Evolutionary conservation across 495 filamentous ascomycete genomes (phyloP).

Genomic region (Penicillium coprophilum): DNA sequence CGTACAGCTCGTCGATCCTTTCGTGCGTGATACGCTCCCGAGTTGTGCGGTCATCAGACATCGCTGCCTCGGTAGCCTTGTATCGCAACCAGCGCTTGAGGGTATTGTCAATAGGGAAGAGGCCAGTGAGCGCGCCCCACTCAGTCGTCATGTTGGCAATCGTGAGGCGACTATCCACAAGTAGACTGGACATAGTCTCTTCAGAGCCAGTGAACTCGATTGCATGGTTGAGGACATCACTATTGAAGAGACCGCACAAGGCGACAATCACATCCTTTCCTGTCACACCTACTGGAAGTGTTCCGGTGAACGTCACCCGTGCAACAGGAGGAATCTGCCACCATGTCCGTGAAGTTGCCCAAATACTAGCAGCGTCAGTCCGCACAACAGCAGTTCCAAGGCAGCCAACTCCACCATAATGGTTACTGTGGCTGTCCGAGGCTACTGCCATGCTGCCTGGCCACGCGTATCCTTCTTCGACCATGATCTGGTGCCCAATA

Average conservation of each 20-base stretch:
- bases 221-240: slow-evolving; percentile 90
- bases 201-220: slow-evolving; percentile 85
- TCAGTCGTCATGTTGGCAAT: slow-evolving; percentile 97
- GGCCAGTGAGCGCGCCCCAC: slow-evolving; percentile 80
- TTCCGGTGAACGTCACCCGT: slow-evolving; percentile 73
- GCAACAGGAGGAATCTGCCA: slow-evolving; percentile 89
- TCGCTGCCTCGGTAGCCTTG: slow-evolving; percentile 70
- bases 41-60: slow-evolving; percentile 30
- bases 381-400: slow-evolving; percentile 71
- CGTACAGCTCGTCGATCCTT: slow-evolving; percentile 69
- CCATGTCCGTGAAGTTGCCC: slow-evolving; percentile 83
- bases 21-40: slow-evolving; percentile 63
- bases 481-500: slow-evolving; percentile 90
- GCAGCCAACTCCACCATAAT: slow-evolving; percentile 20
- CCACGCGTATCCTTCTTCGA: slow-evolving; percentile 79
- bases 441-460: slow-evolving; percentile 84
- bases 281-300: slow-evolving; percentile 76
- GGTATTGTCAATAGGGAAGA: slow-evolving; percentile 80
- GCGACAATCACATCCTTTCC: slow-evolving; percentile 96
- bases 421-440: slow-evolving; percentile 77
- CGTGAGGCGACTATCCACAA: slow-evolving; percentile 74
- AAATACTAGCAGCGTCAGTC: slow-evolving; percentile 84
- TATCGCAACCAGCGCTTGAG: slow-evolving; percentile 73
- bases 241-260: slow-evolving; percentile 81
- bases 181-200: slow-evolving; percentile 71